A percentile compares a stretch with the other conserved stretches of the same genome.
phyloP scores from a whole-genome alignment of 2,329 filamentous ascomycete genomes.

The Mycogone perniciosa region DNA sequence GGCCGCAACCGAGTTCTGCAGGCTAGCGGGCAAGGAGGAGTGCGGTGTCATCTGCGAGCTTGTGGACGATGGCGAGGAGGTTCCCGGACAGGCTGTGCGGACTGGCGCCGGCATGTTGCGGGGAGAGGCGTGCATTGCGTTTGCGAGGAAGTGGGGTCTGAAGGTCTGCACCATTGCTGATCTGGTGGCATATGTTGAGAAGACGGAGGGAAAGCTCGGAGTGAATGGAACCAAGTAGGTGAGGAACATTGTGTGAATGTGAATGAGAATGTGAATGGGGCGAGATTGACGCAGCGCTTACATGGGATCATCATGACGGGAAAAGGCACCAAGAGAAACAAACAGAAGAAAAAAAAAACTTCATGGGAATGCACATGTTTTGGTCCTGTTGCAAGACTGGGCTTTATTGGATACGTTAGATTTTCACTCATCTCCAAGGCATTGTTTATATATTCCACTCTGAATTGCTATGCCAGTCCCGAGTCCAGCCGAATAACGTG shows the following conservation, averaged over 20 bases:
- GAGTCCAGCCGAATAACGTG: neutral
- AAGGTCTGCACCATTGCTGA: constrained; percentile 95
- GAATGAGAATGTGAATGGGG: no score
- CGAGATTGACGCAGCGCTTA: no score
- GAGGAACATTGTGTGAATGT: no score
- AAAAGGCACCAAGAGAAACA: neutral
- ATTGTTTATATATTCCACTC: neutral
- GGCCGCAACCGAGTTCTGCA: constrained; percentile 84
- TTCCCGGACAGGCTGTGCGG: constrained; percentile 60
- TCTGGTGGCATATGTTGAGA: constrained; percentile 72
- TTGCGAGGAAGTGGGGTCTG: constrained; percentile 82
- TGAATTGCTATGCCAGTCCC: neutral
- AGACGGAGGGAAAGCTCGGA: constrained; percentile 57
- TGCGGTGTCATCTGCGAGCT: constrained; percentile 87
- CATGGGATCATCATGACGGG: neutral
- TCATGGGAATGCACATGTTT: neutral
- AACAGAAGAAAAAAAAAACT: neutral
- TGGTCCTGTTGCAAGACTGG: neutral
- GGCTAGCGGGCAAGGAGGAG: constrained; percentile 68
- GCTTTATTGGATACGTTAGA: no score
- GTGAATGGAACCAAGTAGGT: constrained; percentile 26
- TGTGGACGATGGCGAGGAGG: constrained; percentile 74
- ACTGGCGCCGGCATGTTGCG: constrained; percentile 80
- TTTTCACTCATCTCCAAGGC: neutral
- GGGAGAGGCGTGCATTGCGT: constrained; percentile 78